Evolutionary conservation across 2,329 filamentous ascomycete species (phyloP).

Genomic region (Nemania serpens): DNA sequence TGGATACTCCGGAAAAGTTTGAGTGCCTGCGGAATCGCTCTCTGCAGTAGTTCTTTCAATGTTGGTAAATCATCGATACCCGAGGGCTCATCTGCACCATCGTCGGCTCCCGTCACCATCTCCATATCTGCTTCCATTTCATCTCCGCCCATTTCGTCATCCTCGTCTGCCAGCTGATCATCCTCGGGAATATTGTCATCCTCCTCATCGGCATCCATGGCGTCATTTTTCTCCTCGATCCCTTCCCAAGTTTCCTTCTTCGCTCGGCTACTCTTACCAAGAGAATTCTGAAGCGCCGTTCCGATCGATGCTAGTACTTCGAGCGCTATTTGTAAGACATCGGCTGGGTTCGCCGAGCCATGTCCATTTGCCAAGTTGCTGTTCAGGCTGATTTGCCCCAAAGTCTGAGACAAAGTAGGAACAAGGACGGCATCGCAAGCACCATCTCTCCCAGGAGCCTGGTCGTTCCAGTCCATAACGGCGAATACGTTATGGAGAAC

Average conservation of each 20-base stretch:
- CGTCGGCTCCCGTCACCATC: constrained; percentile 59
- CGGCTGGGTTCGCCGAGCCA: constrained; percentile 48
- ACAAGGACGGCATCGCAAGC: constrained; percentile 58
- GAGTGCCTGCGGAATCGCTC: constrained; percentile 55
- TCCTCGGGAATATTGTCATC: constrained; percentile 42
- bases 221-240: constrained; percentile 42
- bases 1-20: constrained; percentile 48
- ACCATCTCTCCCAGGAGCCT: constrained; percentile 52
- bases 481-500: constrained; percentile 67
- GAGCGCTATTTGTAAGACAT: constrained; percentile 59
- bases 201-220: constrained; percentile 46
- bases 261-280: constrained; percentile 48
- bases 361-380: constrained; percentile 40
- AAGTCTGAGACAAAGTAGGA: constrained; percentile 47
- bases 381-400: constrained; percentile 44
- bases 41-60: constrained; percentile 52
- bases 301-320: constrained; percentile 69
- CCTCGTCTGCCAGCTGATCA: constrained; percentile 47
- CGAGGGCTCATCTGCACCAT: constrained; percentile 48
- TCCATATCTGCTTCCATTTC: constrained; percentile 69
- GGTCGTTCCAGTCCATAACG: constrained; percentile 57
- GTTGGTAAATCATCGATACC: constrained; percentile 59
- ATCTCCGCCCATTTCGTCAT: constrained; percentile 60
- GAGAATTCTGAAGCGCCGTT: constrained; percentile 58
- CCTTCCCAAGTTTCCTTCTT: constrained; percentile 48